phyloP scores from a whole-genome alignment of 352 stramenopile species.

The Phytophthora cajani region DNA sequence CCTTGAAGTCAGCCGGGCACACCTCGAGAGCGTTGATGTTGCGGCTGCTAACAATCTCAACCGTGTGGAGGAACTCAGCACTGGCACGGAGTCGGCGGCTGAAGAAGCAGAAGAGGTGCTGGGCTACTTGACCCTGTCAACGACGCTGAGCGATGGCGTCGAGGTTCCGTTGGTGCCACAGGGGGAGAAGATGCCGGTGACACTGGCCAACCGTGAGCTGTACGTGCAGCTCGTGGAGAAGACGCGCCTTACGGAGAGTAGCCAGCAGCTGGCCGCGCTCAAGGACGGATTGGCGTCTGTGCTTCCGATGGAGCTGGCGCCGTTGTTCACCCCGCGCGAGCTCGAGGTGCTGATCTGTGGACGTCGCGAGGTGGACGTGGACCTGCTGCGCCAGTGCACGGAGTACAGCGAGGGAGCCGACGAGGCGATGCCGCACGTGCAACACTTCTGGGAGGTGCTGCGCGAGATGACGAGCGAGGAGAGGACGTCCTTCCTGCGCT shows the following conservation, averaged over 20 bases:
- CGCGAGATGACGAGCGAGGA: conserved; percentile 96
- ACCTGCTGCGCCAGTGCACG: conserved; percentile 95
- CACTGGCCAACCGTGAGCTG: conserved; percentile 55
- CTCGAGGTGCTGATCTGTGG: conserved; percentile 97
- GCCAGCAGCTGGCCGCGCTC: conserved; percentile 77
- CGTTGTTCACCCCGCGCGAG: conserved; percentile 96
- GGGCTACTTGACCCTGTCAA: conserved; percentile 80
- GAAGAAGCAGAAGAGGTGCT: conserved; percentile 58
- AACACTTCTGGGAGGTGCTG: conserved; percentile 97
- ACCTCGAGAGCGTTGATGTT: conserved; percentile 86
- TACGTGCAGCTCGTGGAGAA: conserved; percentile 80
- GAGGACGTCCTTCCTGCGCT: conserved; percentile 96
- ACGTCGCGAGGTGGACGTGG: conserved; percentile 96
- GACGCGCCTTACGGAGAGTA: conserved; percentile 80
- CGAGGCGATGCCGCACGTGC: conserved; percentile 90
- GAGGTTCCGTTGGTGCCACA: conserved; percentile 74
- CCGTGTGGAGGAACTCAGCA: conserved; percentile 64
- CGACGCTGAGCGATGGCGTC: conserved; percentile 79
- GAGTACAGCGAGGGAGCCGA: conserved; percentile 97
- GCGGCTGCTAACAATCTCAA: conserved; percentile 74
- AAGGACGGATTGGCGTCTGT: conserved; percentile 93
- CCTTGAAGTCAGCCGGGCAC: conserved; percentile 72
- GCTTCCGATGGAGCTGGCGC: conserved; percentile 96
- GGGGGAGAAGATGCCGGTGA: conserved; percentile 76
- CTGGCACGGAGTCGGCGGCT: conserved; percentile 25